These are phyloP conservation scores for Phytophthora syringae DNA, from an alignment of 352 stramenopile species.

Conservation along the genomic window DNA sequence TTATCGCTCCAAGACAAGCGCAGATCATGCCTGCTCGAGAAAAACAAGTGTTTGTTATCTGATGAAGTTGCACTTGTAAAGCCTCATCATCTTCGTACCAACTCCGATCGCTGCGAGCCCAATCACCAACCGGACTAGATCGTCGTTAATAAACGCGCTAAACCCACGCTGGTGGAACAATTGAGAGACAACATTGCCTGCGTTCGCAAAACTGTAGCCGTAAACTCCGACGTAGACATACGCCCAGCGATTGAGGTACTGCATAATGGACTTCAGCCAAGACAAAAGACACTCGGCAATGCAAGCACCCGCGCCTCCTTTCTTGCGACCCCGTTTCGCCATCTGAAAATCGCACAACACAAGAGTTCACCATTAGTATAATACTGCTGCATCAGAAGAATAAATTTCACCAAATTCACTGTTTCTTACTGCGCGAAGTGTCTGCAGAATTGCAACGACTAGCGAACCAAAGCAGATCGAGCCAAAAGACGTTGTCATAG, in stretches of 20 bases:
- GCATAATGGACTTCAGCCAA: conserved; percentile 74
- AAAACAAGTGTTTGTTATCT: background rate
- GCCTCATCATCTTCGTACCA: conserved; percentile 31
- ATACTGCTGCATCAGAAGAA: background rate
- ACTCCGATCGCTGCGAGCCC: conserved; percentile 82
- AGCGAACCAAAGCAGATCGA: conserved; percentile 94
- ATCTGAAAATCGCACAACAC: conserved; percentile 26
- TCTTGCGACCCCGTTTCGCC: conserved; percentile 57
- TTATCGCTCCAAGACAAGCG: conserved; percentile 41
- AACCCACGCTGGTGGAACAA: conserved; percentile 93
- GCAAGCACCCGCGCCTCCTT: conserved; percentile 64
- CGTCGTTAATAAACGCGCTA: conserved; percentile 94
- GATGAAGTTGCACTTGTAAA: no score
- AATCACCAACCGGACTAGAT: conserved; percentile 90
- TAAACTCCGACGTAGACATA: conserved; percentile 94
- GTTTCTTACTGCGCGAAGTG: conserved; percentile 56
- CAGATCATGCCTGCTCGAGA: conserved; percentile 48
- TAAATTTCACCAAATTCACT: background rate
- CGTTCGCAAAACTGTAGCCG: conserved; percentile 91
- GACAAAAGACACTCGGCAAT: conserved; percentile 74
- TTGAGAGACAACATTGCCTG: conserved; percentile 88
- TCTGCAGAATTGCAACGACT: conserved; percentile 91
- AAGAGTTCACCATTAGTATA: background rate
- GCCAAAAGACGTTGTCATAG: conserved; percentile 90
- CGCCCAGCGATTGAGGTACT: conserved; percentile 93